These are phyloP conservation scores for Dendrothele bispora DNA, from an alignment of 768 basidiomycete species.

Conservation along the genomic window DNA sequence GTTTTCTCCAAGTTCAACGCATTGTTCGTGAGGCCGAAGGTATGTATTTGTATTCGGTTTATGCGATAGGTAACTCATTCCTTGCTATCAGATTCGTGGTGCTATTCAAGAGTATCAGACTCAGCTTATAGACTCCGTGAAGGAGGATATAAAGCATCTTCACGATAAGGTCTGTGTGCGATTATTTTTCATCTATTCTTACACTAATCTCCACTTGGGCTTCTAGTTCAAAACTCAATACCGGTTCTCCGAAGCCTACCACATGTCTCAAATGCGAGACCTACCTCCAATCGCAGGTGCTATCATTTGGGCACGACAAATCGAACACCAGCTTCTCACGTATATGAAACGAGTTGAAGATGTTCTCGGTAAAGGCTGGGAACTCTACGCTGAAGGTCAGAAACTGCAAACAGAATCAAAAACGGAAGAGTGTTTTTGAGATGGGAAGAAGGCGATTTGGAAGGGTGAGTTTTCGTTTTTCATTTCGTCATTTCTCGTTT, in stretches of 20 bases:
- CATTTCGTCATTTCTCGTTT: no score
- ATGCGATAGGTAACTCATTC: neutral
- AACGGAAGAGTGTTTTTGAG: slow-evolving; percentile 61
- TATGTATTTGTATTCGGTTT: slow-evolving; percentile 28
- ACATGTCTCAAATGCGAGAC: slow-evolving; percentile 99
- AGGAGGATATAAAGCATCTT: slow-evolving; percentile 93
- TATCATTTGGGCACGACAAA: slow-evolving; percentile 98
- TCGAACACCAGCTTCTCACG: slow-evolving; percentile 90
- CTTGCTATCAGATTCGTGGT: slow-evolving; percentile 73
- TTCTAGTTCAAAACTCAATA: slow-evolving; percentile 92
- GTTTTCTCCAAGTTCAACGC: slow-evolving; percentile 99
- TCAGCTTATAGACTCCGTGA: slow-evolving; percentile 97
- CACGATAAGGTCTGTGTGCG: slow-evolving; percentile 74
- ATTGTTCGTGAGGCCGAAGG: slow-evolving; percentile 94
- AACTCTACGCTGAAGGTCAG: slow-evolving; percentile 98
- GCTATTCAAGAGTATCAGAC: slow-evolving; percentile 99
- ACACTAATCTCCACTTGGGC: neutral
- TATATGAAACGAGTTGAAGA: slow-evolving; percentile 99
- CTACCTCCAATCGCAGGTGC: slow-evolving; percentile 97
- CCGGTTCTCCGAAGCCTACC: slow-evolving; percentile 91
- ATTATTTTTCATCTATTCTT: neutral
- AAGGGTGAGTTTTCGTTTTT: slow-evolving; percentile 39
- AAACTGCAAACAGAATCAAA: slow-evolving; percentile 94
- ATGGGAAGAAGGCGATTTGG: slow-evolving; percentile 60
- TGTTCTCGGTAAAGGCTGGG: slow-evolving; percentile 97